phyloP scores from a whole-genome alignment of 2,329 filamentous ascomycete species.

The Venturia asperata region DNA sequence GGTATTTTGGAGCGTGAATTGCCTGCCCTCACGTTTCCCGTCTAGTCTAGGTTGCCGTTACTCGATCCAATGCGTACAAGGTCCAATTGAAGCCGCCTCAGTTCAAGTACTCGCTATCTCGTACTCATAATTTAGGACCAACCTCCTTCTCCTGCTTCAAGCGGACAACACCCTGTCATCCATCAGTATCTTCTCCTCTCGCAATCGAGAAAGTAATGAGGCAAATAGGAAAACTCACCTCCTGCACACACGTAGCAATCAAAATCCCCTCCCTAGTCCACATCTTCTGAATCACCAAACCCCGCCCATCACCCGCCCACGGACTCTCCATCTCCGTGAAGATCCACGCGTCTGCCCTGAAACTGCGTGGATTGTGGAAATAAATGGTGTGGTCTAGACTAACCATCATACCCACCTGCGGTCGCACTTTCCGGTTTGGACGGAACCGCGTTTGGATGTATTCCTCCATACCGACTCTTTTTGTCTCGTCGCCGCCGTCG shows the following conservation, averaged over 20 bases:
- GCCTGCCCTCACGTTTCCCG: too few relatives aligned
- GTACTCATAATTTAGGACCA: constrained; percentile 9
- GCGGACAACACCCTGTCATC: constrained; percentile 16
- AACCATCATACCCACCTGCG: constrained; percentile 75
- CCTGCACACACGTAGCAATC: constrained; percentile 73
- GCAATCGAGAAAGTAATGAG: background rate
- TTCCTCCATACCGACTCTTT: constrained; percentile 10
- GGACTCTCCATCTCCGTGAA: constrained; percentile 72
- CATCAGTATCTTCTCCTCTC: background rate
- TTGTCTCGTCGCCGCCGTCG: background rate
- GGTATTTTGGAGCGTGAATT: too few relatives aligned
- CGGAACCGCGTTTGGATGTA: constrained; percentile 2
- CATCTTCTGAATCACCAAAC: constrained; percentile 68
- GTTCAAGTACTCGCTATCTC: background rate
- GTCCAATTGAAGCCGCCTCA: background rate
- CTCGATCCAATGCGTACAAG: background rate
- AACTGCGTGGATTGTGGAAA: constrained; percentile 45
- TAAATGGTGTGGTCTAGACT: constrained; percentile 64
- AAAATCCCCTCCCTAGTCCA: constrained; percentile 63
- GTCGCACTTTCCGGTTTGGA: constrained; percentile 31
- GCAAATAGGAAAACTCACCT: constrained; percentile 35
- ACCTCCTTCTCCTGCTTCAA: constrained; percentile 14
- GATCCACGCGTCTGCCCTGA: constrained; percentile 62
- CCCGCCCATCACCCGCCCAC: constrained; percentile 71
- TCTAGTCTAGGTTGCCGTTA: too few relatives aligned